Base-by-base conservation (phyloP, 345 rosid genomes). In the Combretum micranthum region DNA sequence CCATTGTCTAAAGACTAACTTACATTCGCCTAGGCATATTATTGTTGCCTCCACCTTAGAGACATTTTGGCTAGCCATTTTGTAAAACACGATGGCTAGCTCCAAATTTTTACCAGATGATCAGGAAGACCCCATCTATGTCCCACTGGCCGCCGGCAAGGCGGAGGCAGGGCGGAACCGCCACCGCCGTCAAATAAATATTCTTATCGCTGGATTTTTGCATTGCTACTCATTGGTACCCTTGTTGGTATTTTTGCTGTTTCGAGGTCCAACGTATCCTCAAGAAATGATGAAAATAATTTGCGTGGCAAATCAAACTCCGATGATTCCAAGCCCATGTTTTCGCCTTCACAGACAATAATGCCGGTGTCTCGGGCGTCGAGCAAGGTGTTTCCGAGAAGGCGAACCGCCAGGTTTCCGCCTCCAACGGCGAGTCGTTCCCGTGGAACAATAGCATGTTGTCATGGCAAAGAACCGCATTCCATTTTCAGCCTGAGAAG, bases 381-480 rank as follows among this genome's bases (percentile, higher is more conserved):
- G 53, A 62, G 4, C 75, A 79, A 52, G 98, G 98, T 0, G 96
- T 92, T 14, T 92, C 98, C 5, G 88, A 80, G 70, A 92, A 92
- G 68, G 52, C 83, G 4, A 85, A 77, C 61, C 6, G 25, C 50
- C 13, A 26, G 47, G 47, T 59, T 10, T 20, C 64, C 32, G 59
- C 62, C 20, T 37, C 68, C 11, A 16, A 19, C 39, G 3, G 64
- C 53, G 17, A 44, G 71, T 66, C 75, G 55, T 86, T 53, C 68
- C 69, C 80, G 1, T 92, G 98, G 98, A 84, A 79, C 72, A 88
- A 92, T 52, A 83, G 77, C 65, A 75, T 92, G 76, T 53, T 92
- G 75, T 84, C 96, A 0, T 92, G 96, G 96, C 95, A 92, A 72
- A 79, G 95, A 66, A 82, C 95, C 20, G 81, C 96, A 13, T 88